A percentile compares a stretch with the other conserved stretches of the same genome.
phyloP scores from a whole-genome alignment of 768 basidiomycete species.

The Mycena belliarum region DNA sequence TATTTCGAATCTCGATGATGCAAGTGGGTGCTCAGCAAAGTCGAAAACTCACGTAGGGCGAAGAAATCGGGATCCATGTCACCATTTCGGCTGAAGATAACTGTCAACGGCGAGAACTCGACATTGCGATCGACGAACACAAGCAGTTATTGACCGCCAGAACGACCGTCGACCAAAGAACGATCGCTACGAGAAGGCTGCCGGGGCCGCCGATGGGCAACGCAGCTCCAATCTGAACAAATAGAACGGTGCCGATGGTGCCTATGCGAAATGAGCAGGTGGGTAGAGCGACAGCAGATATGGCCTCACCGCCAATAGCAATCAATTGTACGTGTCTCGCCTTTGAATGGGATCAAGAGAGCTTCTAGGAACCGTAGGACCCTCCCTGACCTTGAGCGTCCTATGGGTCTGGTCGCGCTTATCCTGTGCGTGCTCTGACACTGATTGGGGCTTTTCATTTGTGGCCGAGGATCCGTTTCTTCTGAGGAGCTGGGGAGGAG shows the following conservation, averaged over 20 bases:
- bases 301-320: constrained; percentile 36
- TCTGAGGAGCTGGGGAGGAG: too few species aligned
- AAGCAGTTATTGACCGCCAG: constrained; percentile 50
- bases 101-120: constrained; percentile 22
- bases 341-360: too few species aligned
- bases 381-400: background rate
- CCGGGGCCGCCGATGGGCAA: constrained; percentile 58
- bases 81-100: constrained; percentile 70
- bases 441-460: background rate
- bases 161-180: constrained; percentile 49
- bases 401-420: background rate
- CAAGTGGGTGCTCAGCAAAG: background rate
- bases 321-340: constrained; percentile 53
- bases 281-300: background rate
- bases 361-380: too few species aligned
- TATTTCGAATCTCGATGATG: background rate
- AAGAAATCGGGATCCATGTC: constrained; percentile 76
- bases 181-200: constrained; percentile 49
- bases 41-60: constrained; percentile 45
- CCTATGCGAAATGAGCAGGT: constrained; percentile 34
- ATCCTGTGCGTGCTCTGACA: background rate
- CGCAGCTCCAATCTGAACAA: constrained; percentile 69
- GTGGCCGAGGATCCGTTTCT: too few species aligned
- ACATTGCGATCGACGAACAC: constrained; percentile 31
- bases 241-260: constrained; percentile 74